Conservation (phyloP, 768 basidiomycete species). For the Auriculariales sp. region DNA sequence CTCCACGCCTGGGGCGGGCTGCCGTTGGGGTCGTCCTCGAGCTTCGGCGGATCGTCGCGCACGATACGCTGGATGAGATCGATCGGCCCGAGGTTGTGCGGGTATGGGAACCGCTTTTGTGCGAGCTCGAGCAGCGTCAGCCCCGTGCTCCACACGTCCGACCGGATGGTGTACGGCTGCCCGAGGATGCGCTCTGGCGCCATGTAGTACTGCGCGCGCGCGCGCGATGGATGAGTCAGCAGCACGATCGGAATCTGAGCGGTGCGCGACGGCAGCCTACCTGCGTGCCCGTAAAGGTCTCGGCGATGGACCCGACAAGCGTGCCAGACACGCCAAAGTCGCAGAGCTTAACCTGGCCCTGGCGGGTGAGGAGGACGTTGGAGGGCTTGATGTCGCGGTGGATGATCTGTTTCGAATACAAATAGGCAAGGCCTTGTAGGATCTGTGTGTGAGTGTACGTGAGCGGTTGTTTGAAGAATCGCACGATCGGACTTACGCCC, state of each 20-base stretch:
- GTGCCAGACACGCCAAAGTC: slow-evolving; percentile 98
- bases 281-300: slow-evolving; percentile 95
- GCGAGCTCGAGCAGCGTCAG: slow-evolving; percentile 89
- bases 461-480: neutral
- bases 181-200: slow-evolving; percentile 93
- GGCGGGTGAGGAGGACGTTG: slow-evolving; percentile 77
- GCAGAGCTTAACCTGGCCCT: slow-evolving; percentile 81
- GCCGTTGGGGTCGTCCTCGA: slow-evolving; percentile 55
- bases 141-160: slow-evolving; percentile 97
- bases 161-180: slow-evolving; percentile 81
- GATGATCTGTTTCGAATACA: slow-evolving; percentile 83
- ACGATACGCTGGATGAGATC: slow-evolving; percentile 88
- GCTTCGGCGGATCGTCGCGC: slow-evolving; percentile 64
- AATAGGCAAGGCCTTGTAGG: slow-evolving; percentile 83
- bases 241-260: neutral
- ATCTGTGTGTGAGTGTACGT: slow-evolving; percentile 29
- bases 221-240: neutral
- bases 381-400: slow-evolving; percentile 94
- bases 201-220: slow-evolving; percentile 7
- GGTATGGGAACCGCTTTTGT: slow-evolving; percentile 90
- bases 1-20: slow-evolving; percentile 40
- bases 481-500: slow-evolving; percentile 42
- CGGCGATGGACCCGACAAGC: slow-evolving; percentile 78
- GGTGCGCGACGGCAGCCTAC: slow-evolving; percentile 35
- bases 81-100: slow-evolving; percentile 78